phyloP scores from a whole-genome alignment of 176 grass and related monocot species.

The Eleusine indica region DNA sequence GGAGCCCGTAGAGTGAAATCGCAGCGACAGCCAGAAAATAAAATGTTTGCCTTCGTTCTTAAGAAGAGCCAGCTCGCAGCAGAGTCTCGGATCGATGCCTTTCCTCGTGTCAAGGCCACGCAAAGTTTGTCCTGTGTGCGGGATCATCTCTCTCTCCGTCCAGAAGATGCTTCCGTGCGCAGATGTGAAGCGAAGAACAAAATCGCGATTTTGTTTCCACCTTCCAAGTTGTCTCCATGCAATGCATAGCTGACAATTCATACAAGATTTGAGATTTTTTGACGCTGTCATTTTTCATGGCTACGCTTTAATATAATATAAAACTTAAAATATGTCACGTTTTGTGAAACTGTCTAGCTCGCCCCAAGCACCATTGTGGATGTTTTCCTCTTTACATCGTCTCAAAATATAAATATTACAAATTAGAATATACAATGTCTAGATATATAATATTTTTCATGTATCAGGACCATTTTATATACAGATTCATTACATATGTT shows the following conservation, averaged over 20 bases:
- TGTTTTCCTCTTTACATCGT: no score
- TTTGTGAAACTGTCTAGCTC: no score
- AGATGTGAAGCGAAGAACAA: slow-evolving; percentile 6
- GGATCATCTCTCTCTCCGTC: slow-evolving; percentile 9
- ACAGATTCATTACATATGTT: no score
- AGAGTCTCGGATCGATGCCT: not conserved
- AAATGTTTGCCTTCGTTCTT: not conserved
- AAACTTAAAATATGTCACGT: no score
- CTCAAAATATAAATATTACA: no score
- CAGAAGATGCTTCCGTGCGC: not conserved
- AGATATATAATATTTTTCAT: no score
- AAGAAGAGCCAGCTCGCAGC: not conserved
- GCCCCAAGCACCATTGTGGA: no score
- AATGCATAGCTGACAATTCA: not conserved
- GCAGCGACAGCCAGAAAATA: not conserved
- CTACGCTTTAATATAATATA: no score
- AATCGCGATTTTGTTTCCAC: not conserved
- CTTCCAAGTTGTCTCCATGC: not conserved
- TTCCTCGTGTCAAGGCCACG: not conserved
- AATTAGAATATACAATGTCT: no score
- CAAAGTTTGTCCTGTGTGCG: not conserved
- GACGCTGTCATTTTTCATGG: no score
- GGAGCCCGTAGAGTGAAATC: not conserved
- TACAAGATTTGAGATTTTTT: not conserved
- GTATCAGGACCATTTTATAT: no score